These are phyloP conservation scores for Marchantia polymorpha DNA, from an alignment of 225 moss, liverwort and hornwort genomes.

Conservation along the genomic window DNA sequence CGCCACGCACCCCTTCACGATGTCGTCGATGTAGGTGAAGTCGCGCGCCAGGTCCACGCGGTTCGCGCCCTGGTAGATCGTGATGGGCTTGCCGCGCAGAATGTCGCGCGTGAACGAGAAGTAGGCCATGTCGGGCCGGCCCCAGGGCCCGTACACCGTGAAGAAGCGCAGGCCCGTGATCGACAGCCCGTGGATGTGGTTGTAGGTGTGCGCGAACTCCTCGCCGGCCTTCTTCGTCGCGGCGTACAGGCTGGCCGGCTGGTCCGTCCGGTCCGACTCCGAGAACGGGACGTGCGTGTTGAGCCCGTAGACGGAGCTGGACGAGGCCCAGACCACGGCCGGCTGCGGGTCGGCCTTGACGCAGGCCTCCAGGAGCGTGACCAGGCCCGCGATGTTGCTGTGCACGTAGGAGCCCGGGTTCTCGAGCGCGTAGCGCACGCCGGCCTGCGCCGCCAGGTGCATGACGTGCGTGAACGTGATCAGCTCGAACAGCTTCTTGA, in stretches of 20 bases:
- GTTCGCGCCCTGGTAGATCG: slow-evolving; percentile 39
- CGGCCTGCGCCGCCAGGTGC: slow-evolving; percentile 50
- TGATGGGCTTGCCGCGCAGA: slow-evolving; percentile 44
- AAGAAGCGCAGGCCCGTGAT: slow-evolving; percentile 46
- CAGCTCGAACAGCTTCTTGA: slow-evolving; percentile 41
- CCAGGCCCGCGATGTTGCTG: slow-evolving; percentile 45
- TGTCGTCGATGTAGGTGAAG: slow-evolving; percentile 51
- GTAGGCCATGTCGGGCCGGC: slow-evolving; percentile 50
- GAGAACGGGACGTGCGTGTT: slow-evolving; percentile 47
- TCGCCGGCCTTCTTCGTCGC: slow-evolving; percentile 50
- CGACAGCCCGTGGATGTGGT: slow-evolving; percentile 47
- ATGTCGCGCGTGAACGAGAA: slow-evolving; percentile 50
- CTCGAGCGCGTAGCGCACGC: slow-evolving; percentile 48
- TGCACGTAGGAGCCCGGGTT: slow-evolving; percentile 48
- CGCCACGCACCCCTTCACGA: slow-evolving; percentile 46
- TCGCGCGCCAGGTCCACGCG: slow-evolving; percentile 42
- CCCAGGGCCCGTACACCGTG: slow-evolving; percentile 49
- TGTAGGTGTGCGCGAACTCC: slow-evolving; percentile 46
- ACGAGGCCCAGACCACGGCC: slow-evolving; percentile 46
- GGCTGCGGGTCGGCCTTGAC: slow-evolving; percentile 46
- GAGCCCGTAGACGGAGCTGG: slow-evolving; percentile 46
- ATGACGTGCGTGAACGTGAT: slow-evolving; percentile 44
- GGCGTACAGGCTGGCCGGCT: slow-evolving; percentile 47
- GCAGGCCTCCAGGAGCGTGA: slow-evolving; percentile 41
- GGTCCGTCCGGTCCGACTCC: slow-evolving; percentile 45